Base-by-base conservation (phyloP, 2,329 filamentous ascomycete genomes). In the Alternaria solani region DNA sequence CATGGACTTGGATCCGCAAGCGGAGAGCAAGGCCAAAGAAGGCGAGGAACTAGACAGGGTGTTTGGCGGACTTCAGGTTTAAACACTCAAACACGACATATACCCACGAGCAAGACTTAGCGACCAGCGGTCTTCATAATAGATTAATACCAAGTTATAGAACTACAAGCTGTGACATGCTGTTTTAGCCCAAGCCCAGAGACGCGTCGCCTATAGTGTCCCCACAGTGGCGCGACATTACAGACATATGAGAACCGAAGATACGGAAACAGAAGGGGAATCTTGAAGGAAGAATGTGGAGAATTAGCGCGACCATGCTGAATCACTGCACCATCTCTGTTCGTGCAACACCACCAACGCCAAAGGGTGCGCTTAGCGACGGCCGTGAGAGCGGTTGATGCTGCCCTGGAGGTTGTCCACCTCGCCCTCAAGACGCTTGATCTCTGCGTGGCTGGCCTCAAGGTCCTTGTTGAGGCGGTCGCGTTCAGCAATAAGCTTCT, bases 381-480 rank as follows among this genome's bases (percentile, higher is more conserved):
- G 93, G 75, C 94, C 93, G 80, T 95, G 92, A 84, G 92, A 96
- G 84, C 94, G 91, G 78, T 92, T 91, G 77, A 93, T 88, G 78
- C 87, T 92, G 80, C 92, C 92, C 69, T 98, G 94, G 88, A 98
- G 92, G 71, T 88, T 84, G 83, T 99, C 95, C 77, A 99, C 90
- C 79, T 99, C 95, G 70, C 87, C 85, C 84, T 99, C 95, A 73
- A 96, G 86, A 80, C 91, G 88, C 87, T 95, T 95, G 87, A 95
- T 96, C 58, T 83, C 80, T 57, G 95, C 94, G 77, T 99, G 96
- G 71, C 94, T 98, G 82, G 92, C 91, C 85, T 99, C 95, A 81
- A 99, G 88, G 78, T 99, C 95, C 89, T 99, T 99, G 89, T 99
- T 99, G 84, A 99, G 89, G 74, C 95, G 93, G 82, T 99, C 96